Base-by-base conservation (phyloP, 805 yeast genomes). In the Metschnikowia amazonensis region DNA sequence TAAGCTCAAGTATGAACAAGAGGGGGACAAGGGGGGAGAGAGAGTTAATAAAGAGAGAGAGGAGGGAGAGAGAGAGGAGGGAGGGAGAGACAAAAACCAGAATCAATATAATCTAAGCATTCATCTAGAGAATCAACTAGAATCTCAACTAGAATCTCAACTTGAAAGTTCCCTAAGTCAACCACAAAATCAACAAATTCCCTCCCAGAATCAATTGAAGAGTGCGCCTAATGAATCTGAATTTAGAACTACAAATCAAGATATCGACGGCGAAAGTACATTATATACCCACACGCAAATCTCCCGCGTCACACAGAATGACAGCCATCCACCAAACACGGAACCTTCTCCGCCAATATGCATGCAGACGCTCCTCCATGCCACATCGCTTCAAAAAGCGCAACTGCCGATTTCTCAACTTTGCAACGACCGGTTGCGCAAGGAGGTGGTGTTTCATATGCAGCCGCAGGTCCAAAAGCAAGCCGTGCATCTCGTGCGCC, bases 401-500 rank as follows among this genome's bases (percentile, higher is more conserved):
- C 36, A 5, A 11, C 36, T 11, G 42, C 35, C 42, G 16, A 42
- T 45, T 8, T 31, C 46, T 6, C 42, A 30, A 14, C 40, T 36
- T 23, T 47, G 45, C 42, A 47, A 41, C 39, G 58, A 56, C 2
- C 54, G 58, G 23, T 50, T 65, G 38, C 54, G 52, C 36, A 33
- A 46, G 18, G 69, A 66, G 46, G 51, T 60, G 7, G 18, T 29
- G 16, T 56, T 46, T 48, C 55, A 57, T 37, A 43, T 49, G 58
- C 30, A 48, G 20, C 52, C 55, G 20, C 44, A 46, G 44, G 38
- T 52, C 18, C 43, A 47, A 17, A 42, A 43, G 10, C 73, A 67
- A 47, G 63, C 58, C 27, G 50, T 52, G 24, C 67, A 60, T 45
- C 57, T 70, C 4, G 44, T 65, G 44, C 63, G 61, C 47, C 42